phyloP scores from a whole-genome alignment of 768 basidiomycete species.

The Pleurotus platypus region DNA sequence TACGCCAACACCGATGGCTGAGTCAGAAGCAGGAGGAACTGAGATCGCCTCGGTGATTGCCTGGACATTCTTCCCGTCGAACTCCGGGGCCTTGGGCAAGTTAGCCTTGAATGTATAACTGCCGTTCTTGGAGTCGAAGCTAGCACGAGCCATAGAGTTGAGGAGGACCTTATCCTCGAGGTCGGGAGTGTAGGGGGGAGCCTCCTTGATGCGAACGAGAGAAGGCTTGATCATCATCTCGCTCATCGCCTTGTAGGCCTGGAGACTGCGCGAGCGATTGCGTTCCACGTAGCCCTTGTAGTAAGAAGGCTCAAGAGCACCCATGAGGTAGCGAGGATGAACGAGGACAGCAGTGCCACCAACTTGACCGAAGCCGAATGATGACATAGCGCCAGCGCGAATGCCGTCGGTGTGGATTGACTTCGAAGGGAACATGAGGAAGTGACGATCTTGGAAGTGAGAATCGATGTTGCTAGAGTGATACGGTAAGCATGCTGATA shows the following conservation, averaged over 20 bases:
- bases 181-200: constrained; percentile 83
- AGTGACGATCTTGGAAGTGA: constrained; percentile 82
- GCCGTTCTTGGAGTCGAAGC: constrained; percentile 78
- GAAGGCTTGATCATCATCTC: constrained; percentile 94
- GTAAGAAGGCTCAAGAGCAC: constrained; percentile 69
- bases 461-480: constrained; percentile 82
- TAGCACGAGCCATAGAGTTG: constrained; percentile 89
- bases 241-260: constrained; percentile 88
- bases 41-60: constrained; percentile 54
- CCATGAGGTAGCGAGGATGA: constrained; percentile 90
- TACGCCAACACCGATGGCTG: constrained; percentile 76
- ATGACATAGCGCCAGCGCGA: constrained; percentile 86
- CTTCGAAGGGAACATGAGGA: constrained; percentile 97
- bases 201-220: constrained; percentile 92
- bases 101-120: constrained; percentile 78
- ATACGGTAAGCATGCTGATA: constrained; percentile 3
- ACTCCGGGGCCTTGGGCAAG: constrained; percentile 45
- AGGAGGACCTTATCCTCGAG: constrained; percentile 84
- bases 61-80: constrained; percentile 66
- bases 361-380: constrained; percentile 98
- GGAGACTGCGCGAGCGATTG: constrained; percentile 61
- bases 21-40: constrained; percentile 25
- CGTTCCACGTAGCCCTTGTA: constrained; percentile 76
- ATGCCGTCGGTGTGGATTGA: constrained; percentile 94
- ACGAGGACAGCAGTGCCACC: constrained; percentile 88